Percentiles rank a stretch among this genome's conserved stretches.
Conservation (phyloP, 1,139 yeast genomes). For the Suhomyces anneliseae region DNA sequence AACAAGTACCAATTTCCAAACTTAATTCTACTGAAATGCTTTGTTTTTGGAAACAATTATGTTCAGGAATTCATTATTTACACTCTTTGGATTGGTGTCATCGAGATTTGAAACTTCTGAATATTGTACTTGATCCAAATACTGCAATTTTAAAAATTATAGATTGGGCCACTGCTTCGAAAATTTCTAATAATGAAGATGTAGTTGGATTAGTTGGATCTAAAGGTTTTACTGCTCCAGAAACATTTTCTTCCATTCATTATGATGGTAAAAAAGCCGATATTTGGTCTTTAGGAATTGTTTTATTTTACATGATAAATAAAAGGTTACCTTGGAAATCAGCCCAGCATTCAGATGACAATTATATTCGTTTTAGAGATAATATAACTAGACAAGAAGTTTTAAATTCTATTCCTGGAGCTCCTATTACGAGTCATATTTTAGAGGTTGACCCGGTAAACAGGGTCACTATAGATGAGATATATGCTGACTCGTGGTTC, state of each 20-base stretch:
- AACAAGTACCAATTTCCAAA: slow-evolving; percentile 21
- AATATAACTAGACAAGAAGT: not conserved
- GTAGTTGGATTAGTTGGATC: slow-evolving; percentile 55
- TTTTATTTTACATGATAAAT: slow-evolving; percentile 32
- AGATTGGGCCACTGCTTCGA: slow-evolving; percentile 37
- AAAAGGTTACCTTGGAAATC: slow-evolving; percentile 37
- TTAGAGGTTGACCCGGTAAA: slow-evolving; percentile 16
- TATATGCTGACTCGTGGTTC: slow-evolving; percentile 19
- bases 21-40: slow-evolving; percentile 17
- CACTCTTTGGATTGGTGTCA: slow-evolving; percentile 36
- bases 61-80: slow-evolving; percentile 33
- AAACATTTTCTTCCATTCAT: slow-evolving; percentile 32
- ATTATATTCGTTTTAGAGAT: not conserved
- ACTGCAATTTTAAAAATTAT: slow-evolving; percentile 34
- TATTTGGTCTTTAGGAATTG: slow-evolving; percentile 52
- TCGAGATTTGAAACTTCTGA: slow-evolving; percentile 45
- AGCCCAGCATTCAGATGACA: slow-evolving; percentile 23
- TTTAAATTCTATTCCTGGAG: slow-evolving; percentile 6
- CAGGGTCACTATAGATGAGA: slow-evolving; percentile 16
- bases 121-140: slow-evolving; percentile 30
- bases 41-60: slow-evolving; percentile 38
- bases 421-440: slow-evolving; percentile 16
- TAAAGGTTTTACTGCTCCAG: slow-evolving; percentile 48
- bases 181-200: slow-evolving; percentile 12
- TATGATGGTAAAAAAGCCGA: slow-evolving; percentile 47